Conservation (phyloP, 768 basidiomycete species). For the Termitomyces sp. region DNA sequence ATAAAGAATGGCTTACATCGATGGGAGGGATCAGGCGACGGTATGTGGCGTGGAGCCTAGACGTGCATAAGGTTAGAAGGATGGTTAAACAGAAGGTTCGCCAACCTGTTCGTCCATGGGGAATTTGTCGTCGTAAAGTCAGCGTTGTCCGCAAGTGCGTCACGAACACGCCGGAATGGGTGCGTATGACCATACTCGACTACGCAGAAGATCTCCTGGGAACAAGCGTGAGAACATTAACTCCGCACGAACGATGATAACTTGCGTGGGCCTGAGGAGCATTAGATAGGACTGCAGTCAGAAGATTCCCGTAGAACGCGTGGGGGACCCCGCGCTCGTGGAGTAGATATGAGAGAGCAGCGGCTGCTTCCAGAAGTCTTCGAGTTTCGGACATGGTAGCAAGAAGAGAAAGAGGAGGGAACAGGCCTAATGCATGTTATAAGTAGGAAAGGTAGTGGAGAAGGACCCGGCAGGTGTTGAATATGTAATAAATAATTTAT, state of each 20-base stretch:
- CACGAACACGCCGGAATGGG: conserved; percentile 78
- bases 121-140: conserved; percentile 68
- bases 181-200: conserved; percentile 73
- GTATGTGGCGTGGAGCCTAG: conserved; percentile 73
- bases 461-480: conserved; percentile 32
- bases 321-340: conserved; percentile 58
- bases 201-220: conserved; percentile 81
- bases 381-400: conserved; percentile 63
- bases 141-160: conserved; percentile 62
- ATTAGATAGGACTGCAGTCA: conserved; percentile 68
- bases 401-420: conserved; percentile 25
- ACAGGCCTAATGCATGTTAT: conserved; percentile 54
- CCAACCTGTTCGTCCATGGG: conserved; percentile 84
- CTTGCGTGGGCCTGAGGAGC: conserved; percentile 63
- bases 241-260: conserved; percentile 11
- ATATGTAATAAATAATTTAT: conserved; percentile 51
- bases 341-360: conserved; percentile 67
- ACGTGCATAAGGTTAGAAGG: conserved; percentile 9
- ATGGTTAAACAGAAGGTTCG: conserved; percentile 2
- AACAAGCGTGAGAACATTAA: conserved; percentile 10
- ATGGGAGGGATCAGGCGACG: conserved; percentile 73
- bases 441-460: conserved; percentile 36
- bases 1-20: conserved; percentile 46
- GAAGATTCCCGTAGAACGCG: conserved; percentile 76
- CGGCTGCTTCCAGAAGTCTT: conserved; percentile 75